These are phyloP conservation scores for Silene noctiflora DNA, from an alignment of 179 eudicot genomes.

Conservation along the genomic window DNA sequence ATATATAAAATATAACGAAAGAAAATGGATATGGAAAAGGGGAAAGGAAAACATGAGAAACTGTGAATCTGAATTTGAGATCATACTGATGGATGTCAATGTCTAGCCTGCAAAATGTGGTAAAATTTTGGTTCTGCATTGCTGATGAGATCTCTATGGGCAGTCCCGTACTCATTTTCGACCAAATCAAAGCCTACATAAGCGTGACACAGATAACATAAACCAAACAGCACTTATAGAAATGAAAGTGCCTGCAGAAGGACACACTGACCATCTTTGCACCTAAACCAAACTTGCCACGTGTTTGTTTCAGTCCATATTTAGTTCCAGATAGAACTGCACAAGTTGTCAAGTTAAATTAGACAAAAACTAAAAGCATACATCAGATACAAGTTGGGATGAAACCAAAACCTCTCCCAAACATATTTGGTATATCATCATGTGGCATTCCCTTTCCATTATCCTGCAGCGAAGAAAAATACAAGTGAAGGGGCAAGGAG, in stretches of 20 bases:
- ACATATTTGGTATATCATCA: slow-evolving; percentile 99
- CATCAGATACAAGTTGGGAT: neutral
- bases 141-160: slow-evolving; percentile 95
- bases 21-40: no score
- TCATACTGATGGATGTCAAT: slow-evolving; percentile 89
- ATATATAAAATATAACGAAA: no score
- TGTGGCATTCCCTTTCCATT: slow-evolving; percentile 99
- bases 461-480: slow-evolving; percentile 50
- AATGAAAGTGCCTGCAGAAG: slow-evolving; percentile 1
- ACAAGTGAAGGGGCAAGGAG: neutral
- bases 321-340: slow-evolving; percentile 97
- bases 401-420: slow-evolving; percentile 79
- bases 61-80: neutral
- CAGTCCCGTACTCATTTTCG: slow-evolving; percentile 99
- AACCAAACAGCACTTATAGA: neutral
- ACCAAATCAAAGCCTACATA: slow-evolving; percentile 94
- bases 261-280: slow-evolving; percentile 82
- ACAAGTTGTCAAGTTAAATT: neutral
- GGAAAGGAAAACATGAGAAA: no score
- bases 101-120: slow-evolving; percentile 89
- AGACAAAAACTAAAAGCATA: neutral
- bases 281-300: slow-evolving; percentile 97
- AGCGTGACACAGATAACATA: neutral
- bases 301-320: slow-evolving; percentile 96
- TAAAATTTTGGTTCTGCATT: slow-evolving; percentile 69